These are phyloP conservation scores for Gaertneriomyces semiglobifer DNA, from an alignment of 192 early-diverging fungal genomes.

Conservation along the genomic window DNA sequence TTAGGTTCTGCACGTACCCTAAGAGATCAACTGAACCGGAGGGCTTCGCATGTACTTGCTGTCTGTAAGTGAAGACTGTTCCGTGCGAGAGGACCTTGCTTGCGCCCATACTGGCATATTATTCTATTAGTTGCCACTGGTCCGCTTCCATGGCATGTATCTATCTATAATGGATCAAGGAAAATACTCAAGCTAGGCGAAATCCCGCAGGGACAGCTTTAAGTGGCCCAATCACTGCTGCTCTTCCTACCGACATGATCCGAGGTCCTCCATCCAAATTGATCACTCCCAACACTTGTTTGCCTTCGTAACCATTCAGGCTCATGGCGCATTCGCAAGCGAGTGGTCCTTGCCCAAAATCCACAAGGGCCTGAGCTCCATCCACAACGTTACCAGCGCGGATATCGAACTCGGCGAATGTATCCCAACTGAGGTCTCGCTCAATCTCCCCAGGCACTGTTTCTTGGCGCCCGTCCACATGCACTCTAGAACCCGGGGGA, in stretches of 20 bases:
- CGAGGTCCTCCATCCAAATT: not conserved
- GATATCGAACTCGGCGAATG: not conserved
- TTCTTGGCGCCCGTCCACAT: constrained; percentile 1
- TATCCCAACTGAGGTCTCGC: not conserved
- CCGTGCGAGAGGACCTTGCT: too few species aligned
- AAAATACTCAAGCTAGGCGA: not conserved
- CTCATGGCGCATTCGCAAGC: not conserved
- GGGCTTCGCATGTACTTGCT: too few species aligned
- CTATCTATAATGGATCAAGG: too few species aligned
- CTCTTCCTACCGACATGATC: not conserved
- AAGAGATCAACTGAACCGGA: too few species aligned
- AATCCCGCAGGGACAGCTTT: not conserved
- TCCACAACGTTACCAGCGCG: not conserved
- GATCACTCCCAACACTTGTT: constrained; percentile 2
- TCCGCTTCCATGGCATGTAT: too few species aligned
- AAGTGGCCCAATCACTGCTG: not conserved
- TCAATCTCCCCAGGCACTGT: not conserved
- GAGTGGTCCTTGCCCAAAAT: constrained; percentile 3
- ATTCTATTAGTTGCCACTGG: too few species aligned
- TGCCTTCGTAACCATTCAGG: not conserved
- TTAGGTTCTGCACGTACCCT: too few species aligned
- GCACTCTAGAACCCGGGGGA: not conserved
- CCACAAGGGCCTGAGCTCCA: not conserved
- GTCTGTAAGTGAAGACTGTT: too few species aligned
- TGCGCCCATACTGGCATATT: too few species aligned